A percentile compares a stretch with the other conserved stretches of the same genome.
Conservation (phyloP, 352 stramenopile species). For the Vaucheria bursata region DNA sequence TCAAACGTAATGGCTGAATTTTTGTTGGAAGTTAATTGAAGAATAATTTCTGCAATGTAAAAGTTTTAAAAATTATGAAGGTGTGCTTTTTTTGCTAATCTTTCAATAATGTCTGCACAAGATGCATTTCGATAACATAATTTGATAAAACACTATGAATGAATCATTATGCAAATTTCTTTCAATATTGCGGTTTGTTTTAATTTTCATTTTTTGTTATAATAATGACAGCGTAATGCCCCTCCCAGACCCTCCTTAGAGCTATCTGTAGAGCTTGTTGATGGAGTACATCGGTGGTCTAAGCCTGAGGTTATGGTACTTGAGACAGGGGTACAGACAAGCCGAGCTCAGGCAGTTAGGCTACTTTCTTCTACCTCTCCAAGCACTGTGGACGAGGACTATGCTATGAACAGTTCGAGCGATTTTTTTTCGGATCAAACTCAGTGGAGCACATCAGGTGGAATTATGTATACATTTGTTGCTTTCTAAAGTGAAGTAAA, state of each 20-base stretch:
- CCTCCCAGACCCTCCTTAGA: not conserved
- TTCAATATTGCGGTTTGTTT: no score
- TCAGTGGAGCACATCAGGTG: not conserved
- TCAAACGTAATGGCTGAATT: no score
- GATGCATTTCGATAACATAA: not conserved
- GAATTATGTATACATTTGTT: not conserved
- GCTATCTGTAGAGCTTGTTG: not conserved
- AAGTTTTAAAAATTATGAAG: no score
- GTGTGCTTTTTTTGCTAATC: no score
- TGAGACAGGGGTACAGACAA: not conserved
- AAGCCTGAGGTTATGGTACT: not conserved
- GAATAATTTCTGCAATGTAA: not conserved
- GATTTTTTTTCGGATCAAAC: not conserved
- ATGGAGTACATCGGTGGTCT: not conserved
- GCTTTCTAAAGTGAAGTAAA: not conserved
- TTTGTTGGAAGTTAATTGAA: no score
- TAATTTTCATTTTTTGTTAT: no score
- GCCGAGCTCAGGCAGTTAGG: not conserved
- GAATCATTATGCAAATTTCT: no score
- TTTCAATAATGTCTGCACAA: no score
- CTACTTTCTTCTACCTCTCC: not conserved
- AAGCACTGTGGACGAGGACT: not conserved
- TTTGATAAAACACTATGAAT: not conserved
- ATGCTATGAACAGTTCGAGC: not conserved
- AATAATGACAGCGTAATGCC: not conserved